These are phyloP conservation scores for Fusarium sp. DNA, from an alignment of 2,329 filamentous ascomycete species.

Conservation along the genomic window DNA sequence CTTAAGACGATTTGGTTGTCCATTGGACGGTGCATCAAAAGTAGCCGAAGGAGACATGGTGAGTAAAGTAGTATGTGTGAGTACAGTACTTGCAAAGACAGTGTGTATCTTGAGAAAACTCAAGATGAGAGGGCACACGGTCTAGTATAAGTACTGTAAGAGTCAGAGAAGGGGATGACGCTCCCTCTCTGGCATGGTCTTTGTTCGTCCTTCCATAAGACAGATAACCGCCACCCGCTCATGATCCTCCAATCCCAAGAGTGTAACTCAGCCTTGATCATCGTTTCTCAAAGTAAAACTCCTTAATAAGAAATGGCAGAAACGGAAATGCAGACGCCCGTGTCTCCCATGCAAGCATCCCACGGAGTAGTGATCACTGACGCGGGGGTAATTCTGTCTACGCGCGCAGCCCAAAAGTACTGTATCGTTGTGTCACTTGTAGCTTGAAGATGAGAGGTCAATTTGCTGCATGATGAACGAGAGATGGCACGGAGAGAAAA, in stretches of 20 bases:
- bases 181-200: slow-evolving; percentile 14
- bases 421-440: neutral
- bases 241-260: slow-evolving; percentile 28
- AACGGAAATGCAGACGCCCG: slow-evolving; percentile 19
- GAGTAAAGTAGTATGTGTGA: slow-evolving; percentile 1
- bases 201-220: slow-evolving; percentile 25
- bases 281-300: slow-evolving; percentile 31
- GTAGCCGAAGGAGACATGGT: slow-evolving; percentile 48
- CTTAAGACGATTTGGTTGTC: slow-evolving; percentile 47
- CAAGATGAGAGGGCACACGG: slow-evolving; percentile 15
- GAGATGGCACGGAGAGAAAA: slow-evolving; percentile 2
- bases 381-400: slow-evolving; percentile 28
- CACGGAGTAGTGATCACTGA: slow-evolving; percentile 9
- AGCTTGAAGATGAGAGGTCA: neutral
- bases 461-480: neutral
- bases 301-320: slow-evolving; percentile 29
- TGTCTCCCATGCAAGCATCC: slow-evolving; percentile 29
- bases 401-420: neutral
- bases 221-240: slow-evolving; percentile 32
- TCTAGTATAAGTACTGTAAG: slow-evolving; percentile 30
- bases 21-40: slow-evolving; percentile 28
- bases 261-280: slow-evolving; percentile 25
- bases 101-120: slow-evolving; percentile 12
- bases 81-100: slow-evolving; percentile 26
- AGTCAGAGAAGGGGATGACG: slow-evolving; percentile 30